phyloP scores from a whole-genome alignment of 2,329 filamentous ascomycete species.

The Pyrenochaeta sp. region DNA sequence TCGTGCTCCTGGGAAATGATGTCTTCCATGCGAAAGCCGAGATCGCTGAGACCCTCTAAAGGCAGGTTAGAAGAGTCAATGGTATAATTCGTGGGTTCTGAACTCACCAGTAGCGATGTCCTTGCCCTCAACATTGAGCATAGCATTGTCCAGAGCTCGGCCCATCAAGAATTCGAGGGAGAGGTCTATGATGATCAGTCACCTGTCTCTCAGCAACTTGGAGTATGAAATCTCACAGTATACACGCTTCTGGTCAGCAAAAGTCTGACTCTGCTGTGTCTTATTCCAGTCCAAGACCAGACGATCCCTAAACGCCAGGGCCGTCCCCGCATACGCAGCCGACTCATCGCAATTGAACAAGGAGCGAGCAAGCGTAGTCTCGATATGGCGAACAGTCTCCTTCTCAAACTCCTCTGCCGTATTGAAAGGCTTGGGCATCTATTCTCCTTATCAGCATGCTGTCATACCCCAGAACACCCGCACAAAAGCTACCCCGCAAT shows the following conservation, averaged over 20 bases:
- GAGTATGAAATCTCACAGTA: constrained; percentile 69
- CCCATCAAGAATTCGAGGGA: constrained; percentile 99
- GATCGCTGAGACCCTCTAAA: constrained; percentile 80
- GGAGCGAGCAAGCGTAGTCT: constrained; percentile 93
- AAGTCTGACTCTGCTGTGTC: constrained; percentile 95
- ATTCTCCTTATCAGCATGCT: constrained; percentile 23
- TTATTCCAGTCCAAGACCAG: constrained; percentile 97
- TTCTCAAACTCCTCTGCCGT: constrained; percentile 82
- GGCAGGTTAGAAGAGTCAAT: constrained; percentile 18
- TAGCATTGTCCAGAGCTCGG: constrained; percentile 93
- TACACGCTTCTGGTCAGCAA: constrained; percentile 86
- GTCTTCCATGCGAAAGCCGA: constrained; percentile 97
- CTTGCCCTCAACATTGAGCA: constrained; percentile 94
- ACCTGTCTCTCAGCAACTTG: background rate
- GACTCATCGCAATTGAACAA: constrained; percentile 97
- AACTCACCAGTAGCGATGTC: constrained; percentile 76
- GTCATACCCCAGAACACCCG: constrained; percentile 2
- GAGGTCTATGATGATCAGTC: constrained; percentile 64
- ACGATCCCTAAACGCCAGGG: constrained; percentile 89
- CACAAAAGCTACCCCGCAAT: constrained; percentile 24
- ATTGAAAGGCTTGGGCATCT: constrained; percentile 73
- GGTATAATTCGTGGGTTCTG: background rate
- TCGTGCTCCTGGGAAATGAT: constrained; percentile 95
- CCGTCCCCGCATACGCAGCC: constrained; percentile 89
- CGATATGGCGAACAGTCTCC: constrained; percentile 91